Percentiles rank a stretch among this genome's conserved stretches.
Evolutionary conservation across 768 basidiomycete species (phyloP).

Genomic region (Leccinum boreale): DNA sequence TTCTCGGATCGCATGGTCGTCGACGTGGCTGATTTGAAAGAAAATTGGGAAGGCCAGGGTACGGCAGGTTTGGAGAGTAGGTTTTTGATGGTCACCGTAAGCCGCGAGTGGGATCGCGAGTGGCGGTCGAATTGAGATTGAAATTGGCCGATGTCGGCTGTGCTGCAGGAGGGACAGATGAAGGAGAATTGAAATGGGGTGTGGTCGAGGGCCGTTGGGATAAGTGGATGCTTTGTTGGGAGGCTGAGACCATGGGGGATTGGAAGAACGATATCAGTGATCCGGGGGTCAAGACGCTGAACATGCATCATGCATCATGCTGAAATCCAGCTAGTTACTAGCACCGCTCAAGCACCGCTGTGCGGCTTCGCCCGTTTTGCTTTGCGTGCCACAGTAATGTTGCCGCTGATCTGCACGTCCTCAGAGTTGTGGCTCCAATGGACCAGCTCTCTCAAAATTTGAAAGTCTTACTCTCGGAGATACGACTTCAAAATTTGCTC

Average conservation of each 20-base stretch:
- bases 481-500: too few relatives aligned
- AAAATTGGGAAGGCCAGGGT: conserved; percentile 19
- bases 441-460: too few relatives aligned
- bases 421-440: too few relatives aligned
- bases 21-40: conserved; percentile 12
- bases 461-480: too few relatives aligned
- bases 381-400: too few relatives aligned
- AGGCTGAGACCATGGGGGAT: conserved; percentile 11
- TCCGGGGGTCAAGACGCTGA: not conserved
- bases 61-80: conserved; percentile 34
- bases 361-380: too few relatives aligned
- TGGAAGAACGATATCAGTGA: conserved; percentile 15
- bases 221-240: conserved; percentile 10
- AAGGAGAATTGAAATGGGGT: conserved; percentile 2
- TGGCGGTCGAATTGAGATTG: conserved; percentile 6
- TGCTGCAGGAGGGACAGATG: not conserved
- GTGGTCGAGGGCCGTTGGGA: conserved; percentile 19
- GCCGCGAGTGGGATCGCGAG: conserved; percentile 13
- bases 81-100: conserved; percentile 32
- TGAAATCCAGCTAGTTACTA: too few relatives aligned
- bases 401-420: too few relatives aligned
- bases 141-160: not conserved
- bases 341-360: too few relatives aligned
- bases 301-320: too few relatives aligned
- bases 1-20: conserved; percentile 6